Conservation (phyloP, 1,284 basidiomycete genomes). For the Moesziomyces parantarcticus region DNA sequence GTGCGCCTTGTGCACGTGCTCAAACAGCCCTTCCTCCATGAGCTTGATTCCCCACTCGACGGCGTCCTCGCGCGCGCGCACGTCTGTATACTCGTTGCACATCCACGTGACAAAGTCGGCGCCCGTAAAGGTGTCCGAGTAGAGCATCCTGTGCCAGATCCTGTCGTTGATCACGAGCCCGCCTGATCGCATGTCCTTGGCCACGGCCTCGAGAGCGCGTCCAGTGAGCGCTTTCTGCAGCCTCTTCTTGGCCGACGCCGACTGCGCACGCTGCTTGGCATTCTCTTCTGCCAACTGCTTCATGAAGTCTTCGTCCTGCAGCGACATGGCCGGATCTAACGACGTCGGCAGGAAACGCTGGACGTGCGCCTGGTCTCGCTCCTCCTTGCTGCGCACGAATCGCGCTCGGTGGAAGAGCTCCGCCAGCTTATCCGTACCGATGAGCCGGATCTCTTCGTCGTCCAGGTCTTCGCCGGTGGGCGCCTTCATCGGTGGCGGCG, state of each 20-base stretch:
- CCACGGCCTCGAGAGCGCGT: slow-evolving; percentile 39
- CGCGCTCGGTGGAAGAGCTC: slow-evolving; percentile 76
- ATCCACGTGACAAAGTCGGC: slow-evolving; percentile 66
- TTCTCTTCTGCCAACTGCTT: slow-evolving; percentile 55
- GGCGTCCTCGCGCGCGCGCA: slow-evolving; percentile 61
- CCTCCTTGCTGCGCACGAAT: slow-evolving; percentile 37
- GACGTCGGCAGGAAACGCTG: slow-evolving; percentile 64
- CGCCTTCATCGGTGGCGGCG: slow-evolving; percentile 72
- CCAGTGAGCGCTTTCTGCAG: slow-evolving; percentile 30
- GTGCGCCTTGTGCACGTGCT: slow-evolving; percentile 61
- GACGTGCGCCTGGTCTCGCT: slow-evolving; percentile 34
- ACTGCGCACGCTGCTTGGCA: slow-evolving; percentile 35
- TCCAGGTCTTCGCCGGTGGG: slow-evolving; percentile 69
- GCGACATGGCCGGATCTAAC: slow-evolving; percentile 62
- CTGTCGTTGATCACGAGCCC: slow-evolving; percentile 63
- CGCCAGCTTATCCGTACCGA: slow-evolving; percentile 90
- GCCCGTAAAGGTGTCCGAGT: slow-evolving; percentile 63
- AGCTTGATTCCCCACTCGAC: slow-evolving; percentile 56
- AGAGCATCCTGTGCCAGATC: slow-evolving; percentile 64
- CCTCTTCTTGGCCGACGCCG: slow-evolving; percentile 39
- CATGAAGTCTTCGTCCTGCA: slow-evolving; percentile 64
- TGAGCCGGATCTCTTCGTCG: slow-evolving; percentile 85
- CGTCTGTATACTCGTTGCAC: slow-evolving; percentile 58
- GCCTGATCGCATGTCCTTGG: slow-evolving; percentile 56
- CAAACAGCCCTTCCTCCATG: slow-evolving; percentile 57